Conservation (phyloP, 1,284 basidiomycete species). For the Stereum hirsutum region DNA sequence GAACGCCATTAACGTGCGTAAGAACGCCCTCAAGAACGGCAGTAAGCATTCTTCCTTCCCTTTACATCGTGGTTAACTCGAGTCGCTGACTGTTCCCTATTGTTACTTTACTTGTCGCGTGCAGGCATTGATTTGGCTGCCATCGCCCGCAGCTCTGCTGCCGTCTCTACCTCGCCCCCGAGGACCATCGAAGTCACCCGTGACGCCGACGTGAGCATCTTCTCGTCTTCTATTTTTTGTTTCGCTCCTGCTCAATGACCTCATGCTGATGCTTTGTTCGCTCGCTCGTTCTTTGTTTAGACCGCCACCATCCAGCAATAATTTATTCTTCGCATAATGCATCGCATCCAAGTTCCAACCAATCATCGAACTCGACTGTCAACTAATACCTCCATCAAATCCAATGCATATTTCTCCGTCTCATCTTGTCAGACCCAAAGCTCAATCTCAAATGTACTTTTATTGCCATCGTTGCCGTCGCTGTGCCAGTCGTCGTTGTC, state of each 20-base stretch:
- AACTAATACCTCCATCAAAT: no score
- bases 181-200: slow-evolving; percentile 23
- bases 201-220: slow-evolving; percentile 28
- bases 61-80: not conserved
- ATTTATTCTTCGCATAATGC: not conserved
- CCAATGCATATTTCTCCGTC: no score
- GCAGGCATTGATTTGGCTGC: slow-evolving; percentile 59
- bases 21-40: slow-evolving; percentile 52
- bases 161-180: slow-evolving; percentile 58
- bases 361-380: no score
- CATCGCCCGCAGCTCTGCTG: slow-evolving; percentile 76
- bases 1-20: slow-evolving; percentile 54
- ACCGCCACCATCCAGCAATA: not conserved
- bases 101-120: not conserved
- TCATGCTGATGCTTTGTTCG: not conserved
- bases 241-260: not conserved
- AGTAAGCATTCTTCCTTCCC: slow-evolving; percentile 26
- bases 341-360: not conserved
- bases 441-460: no score
- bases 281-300: not conserved
- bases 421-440: no score
- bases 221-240: not conserved
- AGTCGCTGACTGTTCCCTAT: not conserved
- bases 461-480: no score
- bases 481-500: no score